Base-by-base conservation (phyloP, 495 filamentous ascomycete species). In the Beverwykella pulmonaria region DNA sequence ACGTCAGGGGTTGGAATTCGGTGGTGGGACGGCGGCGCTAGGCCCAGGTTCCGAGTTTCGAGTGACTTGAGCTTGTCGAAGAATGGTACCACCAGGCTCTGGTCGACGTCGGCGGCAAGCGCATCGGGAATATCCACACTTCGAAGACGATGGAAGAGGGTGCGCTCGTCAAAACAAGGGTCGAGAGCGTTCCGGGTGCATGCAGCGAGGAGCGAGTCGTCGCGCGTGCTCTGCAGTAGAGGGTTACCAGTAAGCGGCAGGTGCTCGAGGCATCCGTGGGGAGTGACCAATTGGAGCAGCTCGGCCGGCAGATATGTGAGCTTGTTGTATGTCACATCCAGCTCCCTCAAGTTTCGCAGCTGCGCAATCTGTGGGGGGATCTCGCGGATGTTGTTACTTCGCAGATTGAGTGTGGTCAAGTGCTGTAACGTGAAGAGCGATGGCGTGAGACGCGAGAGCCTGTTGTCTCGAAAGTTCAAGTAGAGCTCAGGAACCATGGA, bases 371-470 rank as follows among this genome's bases (percentile, higher is more conserved):
- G 53, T n/a, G 59, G 47, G 4, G 59, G 65, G 2, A 69, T 44
- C 25, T 63, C 52, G n/a, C 32, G 19, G 36, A 69, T 58, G 10
- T 55, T 14, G 54, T 63, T 63, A 20, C 19, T 0, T 17, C 39
- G 46, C 1, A 69, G 30, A 23, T 4, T 22, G n/a, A 69, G 60
- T 10, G 12, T 17, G 6, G 65, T 68, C 9, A 68, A 14, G 30
- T 63, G 46, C 29, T 69, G 22, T 9, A 69, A 2, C n/a, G 26
- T 29, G 60, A 69, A 69, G 1, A 69, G 52, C 0, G 17, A 17
- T 10, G 59, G 53, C 3, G 17, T 1, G 5, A 63, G 44, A 7
- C 34, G 34, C 2, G 8, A 27, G 25, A 69, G 53, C 1, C 7
- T 14, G 22, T 69, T 69, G 14, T 55, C 25, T 26, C n/a, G 17